Conservation (phyloP, 2,329 filamentous ascomycete genomes). For the Epichloe sp. region DNA sequence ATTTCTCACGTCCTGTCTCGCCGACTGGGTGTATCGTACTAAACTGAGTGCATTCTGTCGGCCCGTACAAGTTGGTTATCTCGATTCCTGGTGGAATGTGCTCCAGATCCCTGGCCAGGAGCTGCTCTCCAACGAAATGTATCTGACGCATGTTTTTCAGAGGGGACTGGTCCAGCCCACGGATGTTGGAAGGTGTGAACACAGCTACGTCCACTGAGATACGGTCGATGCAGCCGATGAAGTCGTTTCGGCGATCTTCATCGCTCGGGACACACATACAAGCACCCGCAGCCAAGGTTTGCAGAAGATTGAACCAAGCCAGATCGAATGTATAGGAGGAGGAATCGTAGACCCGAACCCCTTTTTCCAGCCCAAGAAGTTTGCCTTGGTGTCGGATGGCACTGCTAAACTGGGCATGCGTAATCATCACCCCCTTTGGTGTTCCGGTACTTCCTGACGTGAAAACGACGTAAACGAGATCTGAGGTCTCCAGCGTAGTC, state of each 20-base stretch:
- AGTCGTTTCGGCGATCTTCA: too few relatives aligned
- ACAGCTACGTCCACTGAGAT: conserved; percentile 28
- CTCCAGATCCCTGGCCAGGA: not conserved
- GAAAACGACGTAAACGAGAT: conserved; percentile 10
- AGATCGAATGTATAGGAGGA: conserved; percentile 6
- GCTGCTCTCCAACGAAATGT: not conserved
- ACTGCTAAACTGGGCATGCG: conserved; percentile 5
- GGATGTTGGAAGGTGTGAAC: conserved; percentile 26
- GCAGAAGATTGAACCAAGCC: too few relatives aligned
- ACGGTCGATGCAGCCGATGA: too few relatives aligned
- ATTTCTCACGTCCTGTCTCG: too few relatives aligned
- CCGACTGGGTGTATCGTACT: too few relatives aligned
- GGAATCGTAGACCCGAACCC: conserved; percentile 5
- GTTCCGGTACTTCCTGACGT: conserved; percentile 11
- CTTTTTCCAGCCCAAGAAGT: too few relatives aligned
- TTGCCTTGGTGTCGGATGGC: too few relatives aligned
- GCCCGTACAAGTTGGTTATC: not conserved
- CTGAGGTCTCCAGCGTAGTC: not conserved
- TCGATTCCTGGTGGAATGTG: too few relatives aligned
- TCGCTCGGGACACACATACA: too few relatives aligned
- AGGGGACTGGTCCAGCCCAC: too few relatives aligned
- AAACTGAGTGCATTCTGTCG: not conserved
- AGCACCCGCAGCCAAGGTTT: too few relatives aligned
- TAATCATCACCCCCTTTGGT: conserved; percentile 14
- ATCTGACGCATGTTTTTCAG: too few relatives aligned